Base-by-base conservation (phyloP, 345 rosid genomes). In the Odontarrhena argentea region DNA sequence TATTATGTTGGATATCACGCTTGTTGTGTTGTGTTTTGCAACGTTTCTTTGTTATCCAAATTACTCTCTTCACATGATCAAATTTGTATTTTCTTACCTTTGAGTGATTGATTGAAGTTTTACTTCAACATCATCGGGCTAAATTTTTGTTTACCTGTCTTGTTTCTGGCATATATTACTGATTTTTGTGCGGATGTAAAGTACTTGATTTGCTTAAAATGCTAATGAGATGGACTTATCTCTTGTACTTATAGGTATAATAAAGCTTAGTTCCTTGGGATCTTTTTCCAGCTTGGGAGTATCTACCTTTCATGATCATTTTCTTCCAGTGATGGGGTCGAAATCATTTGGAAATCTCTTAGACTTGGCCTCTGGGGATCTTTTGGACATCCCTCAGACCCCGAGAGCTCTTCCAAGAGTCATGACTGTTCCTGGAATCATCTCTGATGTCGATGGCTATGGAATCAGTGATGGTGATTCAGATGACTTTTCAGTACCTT, bases 261-360 rank as follows among this genome's bases (percentile, higher is more conserved):
- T 18, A 54, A 54, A 62, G 54, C 45, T 12, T 7, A 7, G 40
- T 43, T 58, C 32, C 6, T 40, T 63, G 51, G 55, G 56, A 38
- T 15, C 8, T 46, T 54, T 9, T 40, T 41, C 9, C 53, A 30
- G 14, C 45, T 65, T 50, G 40, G 53, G 25, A 42, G 67, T 73
- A 45, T 43, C 34, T 28, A 30, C 65, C 6, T 55, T 71, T 73
- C 32, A 63, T 65, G 71, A n/a, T 43, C 5, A 35, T 47, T 47
- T 42, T 46, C 38, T 36, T 26, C 35, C 40, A 69, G 56, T 28
- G 51, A 88, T 86, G 89, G 63, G 86, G 76, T 84, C 92, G 15
- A 83, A 84, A 69, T 88, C 92, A 63, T 84, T 79, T 74, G 78
- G 77, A 66, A 84, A 74, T 79, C 78, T 88, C 40, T 68, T 84